Conservation (phyloP, 2,329 filamentous ascomycete genomes). For the Harringtonia lauricola region DNA sequence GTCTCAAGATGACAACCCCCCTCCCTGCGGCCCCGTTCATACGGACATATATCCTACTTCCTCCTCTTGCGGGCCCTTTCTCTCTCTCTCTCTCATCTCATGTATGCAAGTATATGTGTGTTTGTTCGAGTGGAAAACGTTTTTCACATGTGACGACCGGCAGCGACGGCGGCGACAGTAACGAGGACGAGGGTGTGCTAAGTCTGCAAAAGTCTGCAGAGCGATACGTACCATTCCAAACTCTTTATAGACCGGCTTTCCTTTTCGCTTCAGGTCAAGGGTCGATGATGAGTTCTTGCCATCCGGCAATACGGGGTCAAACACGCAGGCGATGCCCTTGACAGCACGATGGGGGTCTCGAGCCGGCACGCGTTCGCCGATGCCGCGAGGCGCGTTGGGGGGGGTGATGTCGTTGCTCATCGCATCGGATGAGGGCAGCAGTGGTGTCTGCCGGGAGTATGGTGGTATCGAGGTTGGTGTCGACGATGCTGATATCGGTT, state of each 20-base stretch:
- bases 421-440: slow-evolving; percentile 2
- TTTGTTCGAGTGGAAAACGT: not conserved
- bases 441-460: slow-evolving; percentile 18
- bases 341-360: slow-evolving; percentile 43
- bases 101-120: slow-evolving; percentile 6
- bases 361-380: slow-evolving; percentile 35
- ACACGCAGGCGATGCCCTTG: slow-evolving; percentile 47
- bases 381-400: not conserved
- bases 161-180: not conserved
- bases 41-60: slow-evolving; percentile 2
- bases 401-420: slow-evolving; percentile 18
- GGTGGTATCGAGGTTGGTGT: slow-evolving; percentile 41
- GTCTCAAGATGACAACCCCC: slow-evolving; percentile 49
- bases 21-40: slow-evolving; percentile 19
- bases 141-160: not conserved
- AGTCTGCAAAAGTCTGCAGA: slow-evolving; percentile 11
- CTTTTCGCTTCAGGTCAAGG: slow-evolving; percentile 37
- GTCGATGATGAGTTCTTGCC: slow-evolving; percentile 35
- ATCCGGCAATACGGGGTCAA: slow-evolving; percentile 42
- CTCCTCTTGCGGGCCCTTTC: slow-evolving; percentile 10
- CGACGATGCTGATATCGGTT: slow-evolving; percentile 13
- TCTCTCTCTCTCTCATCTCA: not conserved
- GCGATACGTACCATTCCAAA: slow-evolving; percentile 54
- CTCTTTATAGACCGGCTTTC: slow-evolving; percentile 51
- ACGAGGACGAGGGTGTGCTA: slow-evolving; percentile 21